A percentile compares a stretch with the other conserved stretches of the same genome.
Conservation (phyloP, 176 grass and related monocot genomes). For the Canna indica region DNA sequence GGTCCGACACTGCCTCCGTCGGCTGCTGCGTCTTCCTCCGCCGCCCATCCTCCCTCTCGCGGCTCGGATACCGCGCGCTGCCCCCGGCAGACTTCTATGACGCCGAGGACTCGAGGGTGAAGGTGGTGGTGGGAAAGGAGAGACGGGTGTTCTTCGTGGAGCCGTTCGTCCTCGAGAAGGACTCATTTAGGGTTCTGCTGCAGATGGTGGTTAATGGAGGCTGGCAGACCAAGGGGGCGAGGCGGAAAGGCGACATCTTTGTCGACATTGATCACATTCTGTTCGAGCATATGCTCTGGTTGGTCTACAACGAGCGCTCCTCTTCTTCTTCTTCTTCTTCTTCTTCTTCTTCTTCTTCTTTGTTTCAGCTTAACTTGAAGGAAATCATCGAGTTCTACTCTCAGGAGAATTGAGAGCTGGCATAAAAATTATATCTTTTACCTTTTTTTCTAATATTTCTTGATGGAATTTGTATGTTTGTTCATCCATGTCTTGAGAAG, state of each 20-base stretch:
- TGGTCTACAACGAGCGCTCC: slow-evolving; percentile 10
- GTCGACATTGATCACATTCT: slow-evolving; percentile 47
- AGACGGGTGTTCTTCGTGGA: slow-evolving; percentile 73
- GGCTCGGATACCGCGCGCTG: slow-evolving; percentile 56
- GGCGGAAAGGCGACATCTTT: slow-evolving; percentile 15
- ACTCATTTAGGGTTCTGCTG: slow-evolving; percentile 73
- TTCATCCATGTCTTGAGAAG: background rate
- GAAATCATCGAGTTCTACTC: slow-evolving; percentile 99
- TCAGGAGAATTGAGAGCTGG: slow-evolving; percentile 42
- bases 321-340: background rate
- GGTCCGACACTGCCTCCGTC: slow-evolving; percentile 8
- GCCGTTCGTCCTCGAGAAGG: slow-evolving; percentile 70
- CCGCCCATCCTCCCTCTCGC: slow-evolving; percentile 27
- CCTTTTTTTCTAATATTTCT: no score
- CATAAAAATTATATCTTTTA: no score
- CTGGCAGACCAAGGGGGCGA: slow-evolving; percentile 23
- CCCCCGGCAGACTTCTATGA: slow-evolving; percentile 2
- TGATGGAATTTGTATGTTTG: background rate
- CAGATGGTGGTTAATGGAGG: slow-evolving; percentile 38
- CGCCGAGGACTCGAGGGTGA: slow-evolving; percentile 23
- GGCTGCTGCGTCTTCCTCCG: slow-evolving; percentile 89
- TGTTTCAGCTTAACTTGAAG: slow-evolving; percentile 61
- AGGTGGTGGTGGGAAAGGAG: slow-evolving; percentile 90
- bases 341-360: slow-evolving; percentile 17
- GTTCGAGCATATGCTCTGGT: slow-evolving; percentile 74